Evolutionary conservation across 805 yeast genomes (phyloP).

Genomic region (Candida ipomoeae): DNA sequence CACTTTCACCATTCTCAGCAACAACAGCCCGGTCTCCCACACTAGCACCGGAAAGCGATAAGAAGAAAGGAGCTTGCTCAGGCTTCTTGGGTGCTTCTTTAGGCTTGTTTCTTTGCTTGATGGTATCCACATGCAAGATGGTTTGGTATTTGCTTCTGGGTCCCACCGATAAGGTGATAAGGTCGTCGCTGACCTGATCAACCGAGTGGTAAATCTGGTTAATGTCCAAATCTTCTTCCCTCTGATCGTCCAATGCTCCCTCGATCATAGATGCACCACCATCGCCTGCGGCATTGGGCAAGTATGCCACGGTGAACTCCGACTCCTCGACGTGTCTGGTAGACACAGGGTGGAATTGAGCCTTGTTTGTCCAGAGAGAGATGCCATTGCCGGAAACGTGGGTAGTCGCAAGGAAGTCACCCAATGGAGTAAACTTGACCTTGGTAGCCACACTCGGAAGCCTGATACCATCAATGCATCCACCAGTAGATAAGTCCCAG

Average conservation of each 20-base stretch:
- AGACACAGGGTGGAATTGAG: slow-evolving; percentile 76
- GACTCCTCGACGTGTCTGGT: slow-evolving; percentile 72
- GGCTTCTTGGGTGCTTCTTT: slow-evolving; percentile 84
- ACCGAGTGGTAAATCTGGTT: slow-evolving; percentile 46
- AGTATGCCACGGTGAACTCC: slow-evolving; percentile 56
- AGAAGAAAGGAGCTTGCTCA: slow-evolving; percentile 74
- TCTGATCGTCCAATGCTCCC: slow-evolving; percentile 63
- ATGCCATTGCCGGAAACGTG: slow-evolving; percentile 91
- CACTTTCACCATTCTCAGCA: slow-evolving; percentile 32
- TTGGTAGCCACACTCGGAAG: slow-evolving; percentile 77
- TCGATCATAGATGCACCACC: slow-evolving; percentile 68
- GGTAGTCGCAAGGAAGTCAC: slow-evolving; percentile 87
- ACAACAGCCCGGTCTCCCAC: slow-evolving; percentile 66
- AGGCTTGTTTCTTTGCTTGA: slow-evolving; percentile 85
- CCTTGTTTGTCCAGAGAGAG: slow-evolving; percentile 85
- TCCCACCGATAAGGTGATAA: slow-evolving; percentile 71
- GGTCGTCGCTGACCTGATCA: slow-evolving; percentile 56
- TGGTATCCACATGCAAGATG: slow-evolving; percentile 73
- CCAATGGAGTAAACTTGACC: slow-evolving; percentile 77
- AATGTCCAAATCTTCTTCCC: slow-evolving; percentile 28
- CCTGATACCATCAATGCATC: slow-evolving; percentile 87
- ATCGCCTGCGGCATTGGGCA: slow-evolving; percentile 79
- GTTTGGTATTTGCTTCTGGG: slow-evolving; percentile 80
- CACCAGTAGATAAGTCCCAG: slow-evolving; percentile 97
- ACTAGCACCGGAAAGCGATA: slow-evolving; percentile 59